phyloP scores from a whole-genome alignment of 345 rosid species.

The sweet orange (Citrus sinensis) region DNA sequence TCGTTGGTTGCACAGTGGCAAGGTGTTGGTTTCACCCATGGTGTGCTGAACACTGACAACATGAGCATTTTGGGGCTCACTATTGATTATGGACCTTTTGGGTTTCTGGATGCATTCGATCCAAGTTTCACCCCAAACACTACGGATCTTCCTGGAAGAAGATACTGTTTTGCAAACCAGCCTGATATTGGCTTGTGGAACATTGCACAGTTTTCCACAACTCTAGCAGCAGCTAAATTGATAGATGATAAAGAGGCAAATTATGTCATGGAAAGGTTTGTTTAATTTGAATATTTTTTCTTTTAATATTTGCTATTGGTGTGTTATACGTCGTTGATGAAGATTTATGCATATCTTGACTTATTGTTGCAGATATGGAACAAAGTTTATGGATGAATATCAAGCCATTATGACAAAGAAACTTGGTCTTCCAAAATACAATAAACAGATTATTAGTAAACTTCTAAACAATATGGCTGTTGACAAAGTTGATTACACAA shows the following conservation, averaged over 20 bases:
- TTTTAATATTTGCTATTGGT: neutral
- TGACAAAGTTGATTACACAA: constrained; percentile 97
- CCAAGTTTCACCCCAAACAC: constrained; percentile 97
- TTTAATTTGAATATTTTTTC: constrained; percentile 4
- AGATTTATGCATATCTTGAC: neutral
- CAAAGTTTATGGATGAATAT: constrained; percentile 93
- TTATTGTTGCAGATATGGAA: constrained; percentile 65
- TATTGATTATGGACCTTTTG: constrained; percentile 97
- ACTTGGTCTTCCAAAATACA: constrained; percentile 91
- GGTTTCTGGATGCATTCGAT: constrained; percentile 97
- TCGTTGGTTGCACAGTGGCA: constrained; percentile 88
- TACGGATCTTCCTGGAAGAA: constrained; percentile 95
- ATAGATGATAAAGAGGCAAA: constrained; percentile 78
- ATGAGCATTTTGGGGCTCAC: constrained; percentile 97
- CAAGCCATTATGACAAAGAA: constrained; percentile 85
- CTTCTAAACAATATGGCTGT: constrained; percentile 94
- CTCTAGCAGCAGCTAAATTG: constrained; percentile 67
- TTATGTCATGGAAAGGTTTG: constrained; percentile 94
- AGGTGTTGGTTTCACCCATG: constrained; percentile 98
- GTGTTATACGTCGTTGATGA: neutral
- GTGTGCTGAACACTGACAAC: constrained; percentile 96
- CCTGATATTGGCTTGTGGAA: constrained; percentile 97
- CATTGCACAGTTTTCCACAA: constrained; percentile 74
- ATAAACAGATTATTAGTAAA: constrained; percentile 73
- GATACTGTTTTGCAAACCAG: constrained; percentile 96